Evolutionary conservation across 345 rosid species (phyloP).

Genomic region (Gynandropsis gynandra): DNA sequence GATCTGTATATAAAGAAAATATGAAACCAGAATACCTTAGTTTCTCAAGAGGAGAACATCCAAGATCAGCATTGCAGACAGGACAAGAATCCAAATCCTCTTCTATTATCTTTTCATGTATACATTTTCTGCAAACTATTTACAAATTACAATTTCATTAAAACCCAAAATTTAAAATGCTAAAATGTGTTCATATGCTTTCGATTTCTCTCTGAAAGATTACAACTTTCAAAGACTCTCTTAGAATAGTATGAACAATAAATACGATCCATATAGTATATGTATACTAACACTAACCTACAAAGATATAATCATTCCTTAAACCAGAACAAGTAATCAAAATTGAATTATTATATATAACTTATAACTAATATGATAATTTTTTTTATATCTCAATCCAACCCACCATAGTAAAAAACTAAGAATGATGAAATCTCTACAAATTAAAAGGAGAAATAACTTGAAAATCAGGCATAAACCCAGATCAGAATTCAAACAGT

Average conservation of each 20-base stretch:
- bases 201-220: not conserved
- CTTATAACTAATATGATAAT: too few relatives aligned
- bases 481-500: slow-evolving; percentile 6
- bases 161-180: not conserved
- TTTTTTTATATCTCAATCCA: not conserved
- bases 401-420: not conserved
- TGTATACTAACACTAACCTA: not conserved
- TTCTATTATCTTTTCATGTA: slow-evolving; percentile 30
- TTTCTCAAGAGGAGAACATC: slow-evolving; percentile 38
- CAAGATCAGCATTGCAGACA: slow-evolving; percentile 33
- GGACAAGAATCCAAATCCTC: slow-evolving; percentile 35
- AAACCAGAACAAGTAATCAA: too few relatives aligned
- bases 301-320: not conserved
- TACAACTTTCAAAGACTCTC: not conserved
- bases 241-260: too few relatives aligned
- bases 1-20: not conserved
- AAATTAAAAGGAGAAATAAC: too few relatives aligned
- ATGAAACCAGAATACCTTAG: slow-evolving; percentile 34
- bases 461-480: too few relatives aligned
- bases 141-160: not conserved
- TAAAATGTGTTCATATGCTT: not conserved
- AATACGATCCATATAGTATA: not conserved
- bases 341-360: too few relatives aligned
- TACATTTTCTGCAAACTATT: slow-evolving; percentile 51
- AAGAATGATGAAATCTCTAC: not conserved